Evolutionary conservation across 768 basidiomycete genomes (phyloP), one percentile per base, ranked within the genome.

Genomic region (Dioszegia hungarica): DNA sequence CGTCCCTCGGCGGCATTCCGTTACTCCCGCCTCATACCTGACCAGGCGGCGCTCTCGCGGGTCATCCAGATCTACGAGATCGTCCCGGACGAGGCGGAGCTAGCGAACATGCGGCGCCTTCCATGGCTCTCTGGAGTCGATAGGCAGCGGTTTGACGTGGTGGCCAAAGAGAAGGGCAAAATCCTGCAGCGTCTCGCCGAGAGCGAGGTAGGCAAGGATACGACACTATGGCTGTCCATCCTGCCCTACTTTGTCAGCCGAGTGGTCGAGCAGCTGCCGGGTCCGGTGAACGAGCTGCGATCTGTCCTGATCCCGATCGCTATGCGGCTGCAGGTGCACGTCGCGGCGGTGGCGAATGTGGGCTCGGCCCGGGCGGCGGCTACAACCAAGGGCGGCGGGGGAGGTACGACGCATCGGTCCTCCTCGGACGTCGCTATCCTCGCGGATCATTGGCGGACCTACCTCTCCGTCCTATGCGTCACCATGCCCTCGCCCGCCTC

Each of bases 381-480:
- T 22, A 43, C 53, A 11, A 25, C 14, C 10, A 39, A 39, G 22
- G 50, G 50, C 37, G 50, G 36, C 10, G 40, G 50, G 24, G 31
- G 29, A 24, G 38, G 39, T 4, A 34, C 57, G 43, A 24, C 66
- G 36, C 62, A 20, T 28, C 52, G 69, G 29, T 60, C 59, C 5
- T 47, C 74, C 11, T 57, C 66, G 1, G 76, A 77, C 43, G 54
- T 39, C 2, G 57, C 60, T 22, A 62, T 60, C 24, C 57, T 77
- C 20, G 72, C 73, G 17, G 76, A 77, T 43, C 68, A 74, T 39
- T 77, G 75, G 75, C 56, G 72, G 46, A 59, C 64, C 5, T 68
- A 65, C 41, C 80, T 90, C 50, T 88, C 88, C 60, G 80, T 87
- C 20, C 80, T 94, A n/a, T 91, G 88, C 62, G 82, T 86, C n/a